phyloP scores from a whole-genome alignment of 1,284 basidiomycete species.

The Rhodotorula sp. region DNA sequence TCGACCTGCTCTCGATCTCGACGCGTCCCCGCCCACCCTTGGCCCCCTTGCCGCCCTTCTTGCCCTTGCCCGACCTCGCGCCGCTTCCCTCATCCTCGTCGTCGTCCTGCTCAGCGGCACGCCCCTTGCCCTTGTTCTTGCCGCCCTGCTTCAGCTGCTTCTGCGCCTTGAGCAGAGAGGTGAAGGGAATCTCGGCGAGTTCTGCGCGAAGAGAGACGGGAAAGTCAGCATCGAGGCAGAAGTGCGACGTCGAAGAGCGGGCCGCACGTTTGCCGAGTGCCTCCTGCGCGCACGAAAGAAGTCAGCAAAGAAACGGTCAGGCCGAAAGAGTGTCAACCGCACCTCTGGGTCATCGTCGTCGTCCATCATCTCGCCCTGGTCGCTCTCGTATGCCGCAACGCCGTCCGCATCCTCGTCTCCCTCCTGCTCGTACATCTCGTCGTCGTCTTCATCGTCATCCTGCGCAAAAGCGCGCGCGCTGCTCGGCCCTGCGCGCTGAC shows the following conservation, averaged over 20 bases:
- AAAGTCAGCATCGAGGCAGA: background rate
- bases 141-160: conserved; percentile 30
- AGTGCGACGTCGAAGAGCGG: no score
- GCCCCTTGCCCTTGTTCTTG: conserved; percentile 18
- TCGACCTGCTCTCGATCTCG: conserved; percentile 59
- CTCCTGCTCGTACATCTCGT: conserved; percentile 13
- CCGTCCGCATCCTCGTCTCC: conserved; percentile 17
- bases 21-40: background rate
- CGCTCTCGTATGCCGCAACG: conserved; percentile 30
- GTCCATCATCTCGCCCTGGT: conserved; percentile 35
- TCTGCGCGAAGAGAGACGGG: conserved; percentile 14
- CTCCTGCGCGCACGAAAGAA: background rate
- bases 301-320: background rate
- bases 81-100: conserved; percentile 34
- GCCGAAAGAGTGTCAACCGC: background rate
- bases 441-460: background rate
- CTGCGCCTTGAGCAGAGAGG: conserved; percentile 39
- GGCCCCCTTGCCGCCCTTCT: conserved; percentile 13
- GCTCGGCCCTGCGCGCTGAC: conserved; percentile 1
- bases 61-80: conserved; percentile 27
- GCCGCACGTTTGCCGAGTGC: conserved; percentile 6
- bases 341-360: conserved; percentile 35
- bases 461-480: background rate
- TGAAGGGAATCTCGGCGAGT: conserved; percentile 38
- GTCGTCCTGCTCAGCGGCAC: background rate